Conservation (phyloP, 139 green algal genomes). For the Mesotaenium endlicherianum region DNA sequence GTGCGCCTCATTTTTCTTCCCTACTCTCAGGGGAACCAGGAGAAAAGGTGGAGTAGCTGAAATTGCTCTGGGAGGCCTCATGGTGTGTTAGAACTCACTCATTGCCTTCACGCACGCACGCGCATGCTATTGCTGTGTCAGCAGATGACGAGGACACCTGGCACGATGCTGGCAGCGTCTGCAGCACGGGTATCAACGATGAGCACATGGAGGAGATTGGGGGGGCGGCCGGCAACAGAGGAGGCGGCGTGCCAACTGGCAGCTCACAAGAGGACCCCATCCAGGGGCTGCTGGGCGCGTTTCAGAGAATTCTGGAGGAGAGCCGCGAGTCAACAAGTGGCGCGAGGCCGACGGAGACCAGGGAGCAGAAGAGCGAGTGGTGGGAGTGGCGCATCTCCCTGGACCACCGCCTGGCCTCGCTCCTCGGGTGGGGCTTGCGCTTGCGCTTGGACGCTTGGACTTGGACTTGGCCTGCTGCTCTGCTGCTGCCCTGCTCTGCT, state of each 20-base stretch:
- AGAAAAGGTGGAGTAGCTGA: no score
- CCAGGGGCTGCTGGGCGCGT: conserved; percentile 2
- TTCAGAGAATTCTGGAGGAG: conserved; percentile 32
- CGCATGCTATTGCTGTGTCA: no score
- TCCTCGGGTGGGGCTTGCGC: background rate
- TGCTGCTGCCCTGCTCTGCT: background rate
- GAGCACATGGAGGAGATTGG: background rate
- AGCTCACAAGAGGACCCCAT: background rate
- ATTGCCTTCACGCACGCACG: no score
- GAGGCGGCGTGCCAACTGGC: background rate
- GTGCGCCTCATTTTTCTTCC: no score
- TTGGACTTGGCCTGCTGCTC: background rate
- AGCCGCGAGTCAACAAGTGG: conserved; percentile 13
- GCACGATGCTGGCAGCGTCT: no score
- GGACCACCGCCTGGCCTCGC: conserved; percentile 5
- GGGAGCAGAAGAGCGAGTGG: conserved; percentile 27
- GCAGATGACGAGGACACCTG: no score
- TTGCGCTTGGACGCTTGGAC: background rate
- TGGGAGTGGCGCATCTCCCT: conserved; percentile 29
- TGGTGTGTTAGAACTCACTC: no score
- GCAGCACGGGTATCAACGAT: background rate
- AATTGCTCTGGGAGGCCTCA: no score
- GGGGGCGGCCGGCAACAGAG: background rate
- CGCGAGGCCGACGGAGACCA: background rate
- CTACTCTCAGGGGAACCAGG: no score